Evolutionary conservation across 768 basidiomycete species (phyloP).

Genomic region (Solioccasus polychromus): DNA sequence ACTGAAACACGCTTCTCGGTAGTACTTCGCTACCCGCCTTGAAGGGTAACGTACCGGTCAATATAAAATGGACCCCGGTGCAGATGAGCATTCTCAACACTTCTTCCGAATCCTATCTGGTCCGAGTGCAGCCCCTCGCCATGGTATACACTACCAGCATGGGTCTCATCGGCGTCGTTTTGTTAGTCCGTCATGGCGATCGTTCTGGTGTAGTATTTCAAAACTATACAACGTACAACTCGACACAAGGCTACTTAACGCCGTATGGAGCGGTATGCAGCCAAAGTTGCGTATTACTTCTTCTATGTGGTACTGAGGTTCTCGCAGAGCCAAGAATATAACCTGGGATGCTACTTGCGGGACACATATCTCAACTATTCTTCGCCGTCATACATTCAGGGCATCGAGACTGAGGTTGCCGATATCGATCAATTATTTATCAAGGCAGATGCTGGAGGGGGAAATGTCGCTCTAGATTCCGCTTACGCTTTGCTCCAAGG

Average conservation of each 20-base stretch:
- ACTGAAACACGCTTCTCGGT: no score
- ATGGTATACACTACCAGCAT: conserved; percentile 27
- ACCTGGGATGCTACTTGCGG: conserved; percentile 58
- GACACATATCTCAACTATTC: conserved; percentile 58
- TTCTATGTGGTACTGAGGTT: neutral
- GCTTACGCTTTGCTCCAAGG: conserved; percentile 82
- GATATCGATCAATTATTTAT: conserved; percentile 68
- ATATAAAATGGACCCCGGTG: conserved; percentile 16
- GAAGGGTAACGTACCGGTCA: neutral
- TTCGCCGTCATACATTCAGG: conserved; percentile 65
- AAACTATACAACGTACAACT: conserved; percentile 68
- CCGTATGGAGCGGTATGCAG: conserved; percentile 70
- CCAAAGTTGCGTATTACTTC: neutral
- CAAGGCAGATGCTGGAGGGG: conserved; percentile 78
- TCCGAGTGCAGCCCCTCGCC: neutral
- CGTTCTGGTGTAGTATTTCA: conserved; percentile 60
- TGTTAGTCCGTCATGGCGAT: conserved; percentile 77
- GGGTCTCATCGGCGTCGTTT: conserved; percentile 64
- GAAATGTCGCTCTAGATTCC: conserved; percentile 78
- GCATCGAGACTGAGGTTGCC: conserved; percentile 62
- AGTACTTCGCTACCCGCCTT: neutral
- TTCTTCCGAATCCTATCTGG: no score
- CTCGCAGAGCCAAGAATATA: conserved; percentile 48
- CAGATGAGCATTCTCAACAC: no score
- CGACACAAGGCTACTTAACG: conserved; percentile 61